These are phyloP conservation scores for Colletotrichum lupini DNA, from an alignment of 2,329 filamentous ascomycete species.

Conservation along the genomic window DNA sequence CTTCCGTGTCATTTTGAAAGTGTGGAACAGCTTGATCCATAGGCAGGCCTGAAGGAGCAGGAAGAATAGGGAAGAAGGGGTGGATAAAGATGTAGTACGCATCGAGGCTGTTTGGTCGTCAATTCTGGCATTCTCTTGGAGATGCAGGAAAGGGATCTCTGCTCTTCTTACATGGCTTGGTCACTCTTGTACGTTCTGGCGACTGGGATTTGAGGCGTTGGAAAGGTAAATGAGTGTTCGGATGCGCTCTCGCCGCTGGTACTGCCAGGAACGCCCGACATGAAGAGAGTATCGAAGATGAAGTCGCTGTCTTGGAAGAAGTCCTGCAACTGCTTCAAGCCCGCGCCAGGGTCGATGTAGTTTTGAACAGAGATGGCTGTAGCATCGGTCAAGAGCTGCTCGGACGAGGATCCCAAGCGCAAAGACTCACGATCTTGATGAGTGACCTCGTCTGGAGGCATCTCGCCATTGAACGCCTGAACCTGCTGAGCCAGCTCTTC, in stretches of 20 bases:
- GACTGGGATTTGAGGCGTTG: constrained; percentile 42
- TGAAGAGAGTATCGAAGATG: constrained; percentile 58
- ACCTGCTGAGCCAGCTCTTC: constrained; percentile 39
- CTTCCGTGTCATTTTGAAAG: constrained; percentile 49
- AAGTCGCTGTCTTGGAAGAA: constrained; percentile 58
- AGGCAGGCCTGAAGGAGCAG: constrained; percentile 50
- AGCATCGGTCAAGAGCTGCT: constrained; percentile 18
- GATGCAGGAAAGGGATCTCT: background rate
- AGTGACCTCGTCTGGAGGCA: constrained; percentile 42
- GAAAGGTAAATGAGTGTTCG: constrained; percentile 30
- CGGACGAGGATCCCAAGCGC: background rate
- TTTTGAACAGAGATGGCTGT: constrained; percentile 49
- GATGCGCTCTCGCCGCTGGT: constrained; percentile 35
- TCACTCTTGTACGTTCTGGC: constrained; percentile 55
- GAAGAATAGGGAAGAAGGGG: constrained; percentile 61
- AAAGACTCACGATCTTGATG: constrained; percentile 44
- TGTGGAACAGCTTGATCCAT: constrained; percentile 47
- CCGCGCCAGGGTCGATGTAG: constrained; percentile 59
- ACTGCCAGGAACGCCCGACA: constrained; percentile 36
- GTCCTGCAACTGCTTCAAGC: constrained; percentile 57
- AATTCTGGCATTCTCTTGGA: background rate
- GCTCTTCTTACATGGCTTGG: constrained; percentile 50
- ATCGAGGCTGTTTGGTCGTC: constrained; percentile 45
- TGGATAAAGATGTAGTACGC: constrained; percentile 65
- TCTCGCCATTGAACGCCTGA: constrained; percentile 40